phyloP scores from a whole-genome alignment of 345 rosid genomes.

The Eucalyptus coolabah region DNA sequence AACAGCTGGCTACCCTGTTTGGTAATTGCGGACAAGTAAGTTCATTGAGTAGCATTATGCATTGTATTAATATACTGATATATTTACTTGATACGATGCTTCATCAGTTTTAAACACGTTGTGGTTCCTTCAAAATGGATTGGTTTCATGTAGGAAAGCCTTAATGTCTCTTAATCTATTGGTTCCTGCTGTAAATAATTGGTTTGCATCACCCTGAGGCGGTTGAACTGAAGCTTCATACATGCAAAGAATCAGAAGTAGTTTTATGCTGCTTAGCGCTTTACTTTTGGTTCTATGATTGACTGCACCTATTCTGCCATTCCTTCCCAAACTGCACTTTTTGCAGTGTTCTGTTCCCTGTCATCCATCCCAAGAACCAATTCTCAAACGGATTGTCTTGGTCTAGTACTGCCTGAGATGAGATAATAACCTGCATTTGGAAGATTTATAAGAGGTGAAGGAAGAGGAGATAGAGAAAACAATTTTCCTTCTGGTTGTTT shows the following conservation, averaged over 20 bases:
- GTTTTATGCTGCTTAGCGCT: not conserved
- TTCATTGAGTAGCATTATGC: not conserved
- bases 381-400: not conserved
- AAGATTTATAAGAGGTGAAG: not conserved
- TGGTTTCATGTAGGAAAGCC: not conserved
- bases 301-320: not conserved
- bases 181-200: not conserved
- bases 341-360: not conserved
- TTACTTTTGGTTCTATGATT: not conserved
- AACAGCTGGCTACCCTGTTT: conserved; percentile 74
- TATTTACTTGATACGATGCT: not conserved
- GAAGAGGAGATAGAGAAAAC: not conserved
- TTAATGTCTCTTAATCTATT: not conserved
- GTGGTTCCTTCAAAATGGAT: not conserved
- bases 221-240: not conserved
- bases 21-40: conserved; percentile 76
- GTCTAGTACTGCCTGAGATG: not conserved
- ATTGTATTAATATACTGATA: not conserved
- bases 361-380: not conserved
- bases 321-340: not conserved
- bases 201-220: not conserved
- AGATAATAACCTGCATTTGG: not conserved
- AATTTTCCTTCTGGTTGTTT: not conserved
- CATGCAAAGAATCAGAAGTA: not conserved
- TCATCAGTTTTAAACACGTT: not conserved